Conservation (phyloP, 106 monocot species). For the Ottelia alismoides region DNA sequence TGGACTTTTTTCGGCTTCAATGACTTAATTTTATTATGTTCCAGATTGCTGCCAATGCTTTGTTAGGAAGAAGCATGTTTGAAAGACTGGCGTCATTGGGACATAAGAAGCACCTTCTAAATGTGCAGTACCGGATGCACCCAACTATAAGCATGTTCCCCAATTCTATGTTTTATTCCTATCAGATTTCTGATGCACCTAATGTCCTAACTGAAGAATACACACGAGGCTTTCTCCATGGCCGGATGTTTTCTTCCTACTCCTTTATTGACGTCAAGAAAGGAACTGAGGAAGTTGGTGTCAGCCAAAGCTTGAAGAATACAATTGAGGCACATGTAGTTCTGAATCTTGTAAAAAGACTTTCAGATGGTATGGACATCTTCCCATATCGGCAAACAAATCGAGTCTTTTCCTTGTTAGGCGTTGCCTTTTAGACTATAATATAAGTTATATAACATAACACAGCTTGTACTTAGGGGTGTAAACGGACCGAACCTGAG, state of each 20-base stretch:
- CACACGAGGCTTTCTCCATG: not conserved
- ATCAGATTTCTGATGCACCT: not conserved
- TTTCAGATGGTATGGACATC: conserved; percentile 26
- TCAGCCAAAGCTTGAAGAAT: conserved; percentile 39
- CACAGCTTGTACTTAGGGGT: too few relatives aligned
- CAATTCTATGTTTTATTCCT: not conserved
- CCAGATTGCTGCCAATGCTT: not conserved
- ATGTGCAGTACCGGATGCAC: conserved; percentile 31
- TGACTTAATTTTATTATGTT: not conserved
- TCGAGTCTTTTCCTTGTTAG: too few relatives aligned
- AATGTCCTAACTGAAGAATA: not conserved
- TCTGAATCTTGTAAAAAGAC: conserved; percentile 12
- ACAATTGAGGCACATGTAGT: conserved; percentile 41
- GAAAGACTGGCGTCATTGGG: conserved; percentile 13
- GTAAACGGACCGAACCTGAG: too few relatives aligned
- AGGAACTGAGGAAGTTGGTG: conserved; percentile 23
- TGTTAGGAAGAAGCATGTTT: conserved; percentile 10
- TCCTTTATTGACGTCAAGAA: conserved; percentile 33
- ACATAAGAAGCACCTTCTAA: conserved; percentile 10
- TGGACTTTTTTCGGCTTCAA: not conserved
- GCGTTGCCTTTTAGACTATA: too few relatives aligned
- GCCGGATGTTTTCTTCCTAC: conserved; percentile 7
- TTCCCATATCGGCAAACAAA: too few relatives aligned
- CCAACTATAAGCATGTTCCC: not conserved
- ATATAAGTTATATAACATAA: too few relatives aligned